These are phyloP conservation scores for Xylariaceae sp. DNA, from an alignment of 2,329 filamentous ascomycete species.

Conservation along the genomic window DNA sequence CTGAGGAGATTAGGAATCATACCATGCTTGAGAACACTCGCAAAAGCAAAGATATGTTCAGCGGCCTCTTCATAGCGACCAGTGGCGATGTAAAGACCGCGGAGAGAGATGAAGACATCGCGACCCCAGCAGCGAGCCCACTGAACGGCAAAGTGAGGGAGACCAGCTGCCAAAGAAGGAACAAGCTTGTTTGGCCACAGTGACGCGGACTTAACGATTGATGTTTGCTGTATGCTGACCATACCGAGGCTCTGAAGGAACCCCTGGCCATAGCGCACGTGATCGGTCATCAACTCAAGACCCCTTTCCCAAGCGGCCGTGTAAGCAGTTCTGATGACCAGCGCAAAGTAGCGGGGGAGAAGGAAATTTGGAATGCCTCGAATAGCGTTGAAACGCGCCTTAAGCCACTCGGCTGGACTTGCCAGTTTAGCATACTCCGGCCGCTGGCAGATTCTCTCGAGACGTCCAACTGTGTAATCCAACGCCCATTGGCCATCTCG, in stretches of 20 bases:
- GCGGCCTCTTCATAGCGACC: conserved; percentile 82
- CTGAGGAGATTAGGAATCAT: conserved; percentile 95
- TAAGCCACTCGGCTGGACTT: conserved; percentile 70
- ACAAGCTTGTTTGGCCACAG: conserved; percentile 81
- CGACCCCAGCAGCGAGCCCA: conserved; percentile 98
- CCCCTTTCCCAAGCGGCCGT: conserved; percentile 73
- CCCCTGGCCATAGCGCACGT: conserved; percentile 74
- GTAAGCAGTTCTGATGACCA: conserved; percentile 84
- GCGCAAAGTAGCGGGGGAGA: conserved; percentile 85
- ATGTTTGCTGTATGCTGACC: conserved; percentile 87
- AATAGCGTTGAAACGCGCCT: conserved; percentile 79
- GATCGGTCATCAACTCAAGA: conserved; percentile 71
- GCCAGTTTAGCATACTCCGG: conserved; percentile 57
- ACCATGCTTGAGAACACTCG: conserved; percentile 92
- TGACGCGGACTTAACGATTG: conserved; percentile 83
- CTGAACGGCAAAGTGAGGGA: conserved; percentile 88
- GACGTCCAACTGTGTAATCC: conserved; percentile 75
- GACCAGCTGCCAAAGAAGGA: conserved; percentile 80
- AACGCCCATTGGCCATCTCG: conserved; percentile 88
- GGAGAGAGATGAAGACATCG: conserved; percentile 92
- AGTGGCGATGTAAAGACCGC: conserved; percentile 86
- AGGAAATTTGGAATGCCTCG: conserved; percentile 82
- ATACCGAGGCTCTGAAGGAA: conserved; percentile 86
- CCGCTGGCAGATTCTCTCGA: conserved; percentile 65
- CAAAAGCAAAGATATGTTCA: conserved; percentile 92